phyloP scores from a whole-genome alignment of 192 early-diverging fungal species.

The Gigaspora rosea region DNA sequence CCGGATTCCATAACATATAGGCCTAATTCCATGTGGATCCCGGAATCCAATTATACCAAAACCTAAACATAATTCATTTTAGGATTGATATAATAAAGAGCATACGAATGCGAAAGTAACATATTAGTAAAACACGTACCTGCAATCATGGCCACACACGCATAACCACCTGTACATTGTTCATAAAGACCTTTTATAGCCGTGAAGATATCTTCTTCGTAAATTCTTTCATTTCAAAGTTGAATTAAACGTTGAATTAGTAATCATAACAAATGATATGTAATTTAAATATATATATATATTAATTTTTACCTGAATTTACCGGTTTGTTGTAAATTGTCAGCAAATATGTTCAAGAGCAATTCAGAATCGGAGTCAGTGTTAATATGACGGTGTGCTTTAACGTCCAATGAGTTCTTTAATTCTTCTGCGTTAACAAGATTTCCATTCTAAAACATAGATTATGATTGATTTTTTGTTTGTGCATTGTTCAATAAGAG shows the following conservation, averaged over 20 bases:
- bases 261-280: background rate
- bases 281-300: background rate
- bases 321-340: slow-evolving; percentile 95
- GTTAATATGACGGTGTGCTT: slow-evolving; percentile 99
- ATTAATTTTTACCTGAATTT: slow-evolving; percentile 70
- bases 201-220: slow-evolving; percentile 97
- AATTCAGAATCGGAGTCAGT: slow-evolving; percentile 99
- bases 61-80: slow-evolving; percentile 41
- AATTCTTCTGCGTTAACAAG: slow-evolving; percentile 93
- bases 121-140: slow-evolving; percentile 45
- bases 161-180: slow-evolving; percentile 90
- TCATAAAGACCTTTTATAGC: slow-evolving; percentile 84
- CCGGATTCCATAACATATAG: slow-evolving; percentile 90
- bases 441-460: slow-evolving; percentile 84
- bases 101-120: background rate
- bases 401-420: slow-evolving; percentile 84
- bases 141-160: slow-evolving; percentile 95
- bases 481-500: background rate
- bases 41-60: slow-evolving; percentile 95
- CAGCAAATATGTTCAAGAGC: slow-evolving; percentile 95
- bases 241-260: background rate
- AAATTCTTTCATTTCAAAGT: slow-evolving; percentile 66
- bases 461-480: background rate
- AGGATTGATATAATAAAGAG: background rate
- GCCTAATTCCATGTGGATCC: slow-evolving; percentile 97